Evolutionary conservation across 306 rosid genomes (phyloP).

Genomic region (Gynostemma pentaphyllum): DNA sequence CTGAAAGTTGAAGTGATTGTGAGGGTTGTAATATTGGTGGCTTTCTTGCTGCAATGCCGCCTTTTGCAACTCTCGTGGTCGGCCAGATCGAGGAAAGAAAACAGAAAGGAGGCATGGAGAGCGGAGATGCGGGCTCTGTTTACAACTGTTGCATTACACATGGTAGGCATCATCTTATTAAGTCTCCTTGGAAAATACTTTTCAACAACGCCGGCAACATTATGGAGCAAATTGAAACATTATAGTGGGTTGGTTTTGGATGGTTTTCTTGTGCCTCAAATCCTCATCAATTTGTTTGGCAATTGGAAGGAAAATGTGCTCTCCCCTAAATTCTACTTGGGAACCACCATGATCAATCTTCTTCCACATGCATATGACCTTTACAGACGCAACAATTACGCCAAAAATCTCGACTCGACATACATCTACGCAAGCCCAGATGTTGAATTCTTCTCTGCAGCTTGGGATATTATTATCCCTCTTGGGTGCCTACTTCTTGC

Average conservation of each 20-base stretch:
- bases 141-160: constrained; percentile 22
- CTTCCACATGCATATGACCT: constrained; percentile 54
- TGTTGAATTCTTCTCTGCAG: constrained; percentile 36
- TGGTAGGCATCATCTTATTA: constrained; percentile 46
- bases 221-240: constrained; percentile 22
- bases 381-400: constrained; percentile 25
- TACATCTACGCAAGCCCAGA: too few species aligned
- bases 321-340: constrained; percentile 5
- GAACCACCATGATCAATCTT: too few species aligned
- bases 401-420: constrained; percentile 26
- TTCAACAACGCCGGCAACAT: constrained; percentile 30
- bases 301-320: constrained; percentile 29
- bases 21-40: too few species aligned
- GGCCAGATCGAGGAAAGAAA: too few species aligned
- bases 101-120: too few species aligned
- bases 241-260: constrained; percentile 37
- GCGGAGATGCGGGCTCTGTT: too few species aligned
- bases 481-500: too few species aligned
- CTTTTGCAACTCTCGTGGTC: too few species aligned
- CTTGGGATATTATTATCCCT: constrained; percentile 41
- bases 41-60: too few species aligned
- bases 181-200: constrained; percentile 36
- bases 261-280: constrained; percentile 53
- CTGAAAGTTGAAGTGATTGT: too few species aligned
- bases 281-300: too few species aligned